A percentile compares a stretch with the other conserved stretches of the same genome.
phyloP scores from a whole-genome alignment of 805 yeast genomes.

The Kodamaea jinghongensis region DNA sequence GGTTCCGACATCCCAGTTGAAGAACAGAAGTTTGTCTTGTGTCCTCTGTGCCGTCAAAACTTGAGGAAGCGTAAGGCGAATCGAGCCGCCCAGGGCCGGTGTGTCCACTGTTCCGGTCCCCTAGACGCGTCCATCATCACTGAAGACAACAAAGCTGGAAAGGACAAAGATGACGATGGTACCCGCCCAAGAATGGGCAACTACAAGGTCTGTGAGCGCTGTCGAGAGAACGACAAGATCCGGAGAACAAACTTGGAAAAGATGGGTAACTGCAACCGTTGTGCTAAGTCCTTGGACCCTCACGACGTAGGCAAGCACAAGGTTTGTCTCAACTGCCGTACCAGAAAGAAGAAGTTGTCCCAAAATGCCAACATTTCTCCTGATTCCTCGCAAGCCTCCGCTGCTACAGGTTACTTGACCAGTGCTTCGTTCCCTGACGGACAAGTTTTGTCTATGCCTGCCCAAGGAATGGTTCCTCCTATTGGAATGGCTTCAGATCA shows the following conservation, averaged over 20 bases:
- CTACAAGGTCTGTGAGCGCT: constrained; percentile 64
- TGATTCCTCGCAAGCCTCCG: constrained; percentile 3
- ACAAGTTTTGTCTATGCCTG: too few relatives aligned
- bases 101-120: constrained; percentile 69
- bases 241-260: constrained; percentile 56
- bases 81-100: constrained; percentile 60
- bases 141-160: constrained; percentile 20
- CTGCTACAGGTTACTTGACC: too few relatives aligned
- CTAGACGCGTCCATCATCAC: constrained; percentile 39
- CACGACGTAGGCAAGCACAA: constrained; percentile 51
- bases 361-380: constrained; percentile 11
- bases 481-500: too few relatives aligned
- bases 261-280: constrained; percentile 60
- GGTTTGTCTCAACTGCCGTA: constrained; percentile 55
- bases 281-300: constrained; percentile 49
- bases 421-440: too few relatives aligned
- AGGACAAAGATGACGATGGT: constrained; percentile 14
- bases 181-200: constrained; percentile 25
- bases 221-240: constrained; percentile 59
- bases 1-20: constrained; percentile 53
- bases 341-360: constrained; percentile 45
- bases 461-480: too few relatives aligned
- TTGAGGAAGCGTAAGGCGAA: constrained; percentile 55
- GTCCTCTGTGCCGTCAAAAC: constrained; percentile 57
- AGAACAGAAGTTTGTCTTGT: constrained; percentile 52